Evolutionary conservation across 768 basidiomycete genomes (phyloP).

Genomic region (Psilocybe subaeruginosa): DNA sequence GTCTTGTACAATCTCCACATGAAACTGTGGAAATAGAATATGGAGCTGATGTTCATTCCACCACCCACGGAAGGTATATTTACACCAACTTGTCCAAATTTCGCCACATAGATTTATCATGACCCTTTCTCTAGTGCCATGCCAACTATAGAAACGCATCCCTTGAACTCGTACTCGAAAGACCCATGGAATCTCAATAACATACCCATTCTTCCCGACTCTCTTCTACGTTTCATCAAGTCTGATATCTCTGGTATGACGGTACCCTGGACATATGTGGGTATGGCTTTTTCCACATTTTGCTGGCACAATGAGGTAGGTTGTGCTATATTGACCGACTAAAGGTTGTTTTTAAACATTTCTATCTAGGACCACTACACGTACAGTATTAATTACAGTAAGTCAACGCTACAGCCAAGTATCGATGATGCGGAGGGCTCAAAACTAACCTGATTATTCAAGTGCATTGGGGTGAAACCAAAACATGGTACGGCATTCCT

Average conservation of each 20-base stretch:
- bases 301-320: constrained; percentile 98
- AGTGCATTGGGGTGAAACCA: constrained; percentile 99
- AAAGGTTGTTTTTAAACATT: not conserved
- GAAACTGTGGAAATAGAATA: constrained; percentile 99
- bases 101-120: constrained; percentile 3
- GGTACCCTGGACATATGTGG: constrained; percentile 98
- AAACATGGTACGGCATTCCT: constrained; percentile 99
- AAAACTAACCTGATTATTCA: constrained; percentile 17
- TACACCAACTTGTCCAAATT: not conserved
- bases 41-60: constrained; percentile 98
- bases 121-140: constrained; percentile 65
- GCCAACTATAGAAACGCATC: constrained; percentile 94
- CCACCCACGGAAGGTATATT: constrained; percentile 91
- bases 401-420: constrained; percentile 30
- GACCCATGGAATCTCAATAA: constrained; percentile 99
- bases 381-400: constrained; percentile 93
- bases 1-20: constrained; percentile 83
- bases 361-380: constrained; percentile 88
- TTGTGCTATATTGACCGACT: not conserved
- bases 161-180: constrained; percentile 81
- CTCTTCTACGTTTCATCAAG: constrained; percentile 95
- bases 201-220: constrained; percentile 90
- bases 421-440: constrained; percentile 10
- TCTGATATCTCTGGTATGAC: constrained; percentile 99
- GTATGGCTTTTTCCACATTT: constrained; percentile 98